These are phyloP conservation scores for Plasmodium billcollinsi DNA, from an alignment of 169 alveolate genomes.

Conservation along the genomic window DNA sequence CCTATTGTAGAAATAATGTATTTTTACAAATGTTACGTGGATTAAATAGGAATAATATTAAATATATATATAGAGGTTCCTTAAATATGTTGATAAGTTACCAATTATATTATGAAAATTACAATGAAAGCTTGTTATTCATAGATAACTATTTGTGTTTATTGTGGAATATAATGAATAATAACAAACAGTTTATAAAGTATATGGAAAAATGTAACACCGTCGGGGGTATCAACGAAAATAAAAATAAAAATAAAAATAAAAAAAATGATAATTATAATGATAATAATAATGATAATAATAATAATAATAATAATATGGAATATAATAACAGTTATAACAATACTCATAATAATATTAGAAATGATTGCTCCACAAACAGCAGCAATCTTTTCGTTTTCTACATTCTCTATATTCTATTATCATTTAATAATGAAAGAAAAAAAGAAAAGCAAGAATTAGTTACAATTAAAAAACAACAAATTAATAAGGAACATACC, in stretches of 20 bases:
- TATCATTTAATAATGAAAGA: constrained; percentile 44
- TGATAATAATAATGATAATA: no score
- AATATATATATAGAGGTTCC: constrained; percentile 61
- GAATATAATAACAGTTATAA: no score
- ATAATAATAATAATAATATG: no score
- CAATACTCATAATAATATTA: no score
- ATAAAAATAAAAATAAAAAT: no score
- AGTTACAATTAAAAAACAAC: constrained; percentile 12
- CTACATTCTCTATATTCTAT: constrained; percentile 50
- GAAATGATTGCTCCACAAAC: no score
- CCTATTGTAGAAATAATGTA: constrained; percentile 28
- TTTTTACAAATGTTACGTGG: constrained; percentile 51
- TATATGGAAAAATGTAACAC: constrained; percentile 23
- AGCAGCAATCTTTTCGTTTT: constrained; percentile 51
- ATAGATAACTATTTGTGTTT: constrained; percentile 48
- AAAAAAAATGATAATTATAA: no score
- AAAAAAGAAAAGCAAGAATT: constrained; percentile 41
- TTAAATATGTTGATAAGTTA: constrained; percentile 71
- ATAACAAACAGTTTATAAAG: constrained; percentile 28
- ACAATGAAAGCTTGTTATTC: constrained; percentile 40
- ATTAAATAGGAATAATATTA: constrained; percentile 7
- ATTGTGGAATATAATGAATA: constrained; percentile 68
- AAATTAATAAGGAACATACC: background rate
- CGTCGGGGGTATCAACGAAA: no score
- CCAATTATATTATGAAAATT: constrained; percentile 61